Evolutionary conservation across 352 stramenopile species (phyloP), one percentile per base, ranked within the genome.

Genomic region (Phytophthora cryptogea): DNA sequence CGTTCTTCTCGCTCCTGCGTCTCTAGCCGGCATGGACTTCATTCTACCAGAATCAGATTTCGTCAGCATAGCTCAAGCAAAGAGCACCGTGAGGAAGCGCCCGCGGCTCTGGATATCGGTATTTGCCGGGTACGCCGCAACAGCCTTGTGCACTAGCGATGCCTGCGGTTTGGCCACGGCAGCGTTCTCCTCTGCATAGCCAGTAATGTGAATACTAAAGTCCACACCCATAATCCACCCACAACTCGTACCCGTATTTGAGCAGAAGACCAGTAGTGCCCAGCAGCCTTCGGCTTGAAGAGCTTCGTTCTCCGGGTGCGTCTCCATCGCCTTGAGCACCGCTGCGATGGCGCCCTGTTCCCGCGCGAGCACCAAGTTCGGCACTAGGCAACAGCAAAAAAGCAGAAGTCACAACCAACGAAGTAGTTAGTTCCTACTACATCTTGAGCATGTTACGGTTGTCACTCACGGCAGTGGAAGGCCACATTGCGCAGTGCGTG

Each of bases 251-350:
- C 80, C 79, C 51, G 87, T 81, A 54, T 93, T 93, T 10, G 83
- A 80, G 70, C 83, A 93, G 51, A 88, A 93, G 43, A 93, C 83
- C 8, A 93, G 66, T 33, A 93, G 68, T 1, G 83, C 79, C 81
- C 83, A 93, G 31, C 69, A 88, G 11, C 78, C 83, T 63, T 93
- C 79, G 0, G 78, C 78, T 53, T 91, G 79, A 40, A 93, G 59
- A 10, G 83, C 71, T 31, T 87, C 83, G 56, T 88, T 89, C 43
- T 80, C 66, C 0, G 68, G 69, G 44, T 93, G 81, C 45, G 64
- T 69, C 55, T 85, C 75, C 75, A 93, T 84, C 6, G 81, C 79
- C 30, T 73, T 74, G 3, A 86, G 48, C 10, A 93, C 81, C 9
- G 79, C 79, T 11, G 58, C 59, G n/a, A 93, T 85, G 2, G 72